A percentile compares a stretch with the other conserved stretches of the same genome.
Conservation (phyloP, 1,284 basidiomycete species). For the Fomitopsis palustris region DNA sequence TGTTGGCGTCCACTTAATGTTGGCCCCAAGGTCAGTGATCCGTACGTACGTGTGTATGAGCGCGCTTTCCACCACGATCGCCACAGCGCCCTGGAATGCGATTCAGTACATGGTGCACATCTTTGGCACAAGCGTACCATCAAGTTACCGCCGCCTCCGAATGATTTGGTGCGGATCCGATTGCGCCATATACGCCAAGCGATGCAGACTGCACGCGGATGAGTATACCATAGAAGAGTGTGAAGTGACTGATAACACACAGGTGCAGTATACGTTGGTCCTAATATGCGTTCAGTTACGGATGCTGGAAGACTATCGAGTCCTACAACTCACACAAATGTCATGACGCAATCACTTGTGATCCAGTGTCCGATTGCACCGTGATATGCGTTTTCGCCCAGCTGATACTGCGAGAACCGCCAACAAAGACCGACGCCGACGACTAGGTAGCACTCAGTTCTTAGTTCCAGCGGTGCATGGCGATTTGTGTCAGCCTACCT, state of each 20-base stretch:
- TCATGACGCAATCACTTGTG: conserved; percentile 1
- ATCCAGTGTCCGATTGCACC: neutral
- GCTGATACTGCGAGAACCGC: neutral
- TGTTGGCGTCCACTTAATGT: neutral
- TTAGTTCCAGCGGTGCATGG: neutral
- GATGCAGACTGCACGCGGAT: neutral
- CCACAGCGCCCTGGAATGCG: neutral
- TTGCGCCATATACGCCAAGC: conserved; percentile 2
- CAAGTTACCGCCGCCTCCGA: neutral
- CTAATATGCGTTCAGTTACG: neutral
- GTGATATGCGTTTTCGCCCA: neutral
- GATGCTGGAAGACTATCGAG: neutral
- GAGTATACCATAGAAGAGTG: neutral
- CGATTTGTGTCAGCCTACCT: neutral
- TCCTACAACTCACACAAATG: neutral
- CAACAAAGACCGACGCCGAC: neutral
- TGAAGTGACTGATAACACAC: neutral
- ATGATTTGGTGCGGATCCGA: neutral
- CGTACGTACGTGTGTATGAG: neutral
- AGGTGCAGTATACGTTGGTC: conserved; percentile 2
- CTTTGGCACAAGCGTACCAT: neutral
- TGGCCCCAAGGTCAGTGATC: too few relatives aligned
- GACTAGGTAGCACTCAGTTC: neutral
- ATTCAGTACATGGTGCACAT: neutral
- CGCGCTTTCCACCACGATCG: conserved; percentile 3